A percentile compares a stretch with the other conserved stretches of the same genome.
Conservation (phyloP, 257 asterid genomes). For the Plantago elongata region DNA sequence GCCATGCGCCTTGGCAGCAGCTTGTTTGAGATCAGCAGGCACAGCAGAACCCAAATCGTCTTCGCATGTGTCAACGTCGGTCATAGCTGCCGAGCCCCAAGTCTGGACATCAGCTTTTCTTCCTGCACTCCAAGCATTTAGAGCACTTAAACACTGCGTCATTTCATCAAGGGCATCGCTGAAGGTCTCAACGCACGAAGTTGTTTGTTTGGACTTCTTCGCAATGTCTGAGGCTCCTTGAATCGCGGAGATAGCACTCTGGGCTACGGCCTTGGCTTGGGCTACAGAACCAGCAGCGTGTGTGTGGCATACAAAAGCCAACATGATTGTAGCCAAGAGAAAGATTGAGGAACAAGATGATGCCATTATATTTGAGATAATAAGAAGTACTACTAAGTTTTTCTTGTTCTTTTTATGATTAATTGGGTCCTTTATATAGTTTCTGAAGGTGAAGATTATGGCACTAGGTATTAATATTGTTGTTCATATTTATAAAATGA, state of each 20-base stretch:
- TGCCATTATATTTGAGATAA: no score
- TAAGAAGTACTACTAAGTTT: no score
- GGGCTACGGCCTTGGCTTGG: slow-evolving; percentile 1
- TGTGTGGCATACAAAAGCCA: not conserved
- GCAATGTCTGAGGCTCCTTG: not conserved
- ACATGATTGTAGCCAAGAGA: slow-evolving; percentile 8
- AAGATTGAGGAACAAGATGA: not conserved
- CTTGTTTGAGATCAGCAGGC: slow-evolving; percentile 21
- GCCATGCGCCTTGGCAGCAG: slow-evolving; percentile 8
- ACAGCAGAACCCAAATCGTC: slow-evolving; percentile 3
- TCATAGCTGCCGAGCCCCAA: slow-evolving; percentile 22
- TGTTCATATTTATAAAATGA: no score
- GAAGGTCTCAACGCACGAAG: slow-evolving; percentile 20
- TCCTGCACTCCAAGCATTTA: not conserved
- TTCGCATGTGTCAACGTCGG: slow-evolving; percentile 23
- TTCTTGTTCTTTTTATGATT: no score
- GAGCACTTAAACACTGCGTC: not conserved
- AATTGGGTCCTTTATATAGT: not conserved
- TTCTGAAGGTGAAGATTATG: not conserved
- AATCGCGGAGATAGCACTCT: not conserved
- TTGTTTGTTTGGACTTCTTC: not conserved
- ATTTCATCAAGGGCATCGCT: slow-evolving; percentile 8
- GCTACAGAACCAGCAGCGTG: slow-evolving; percentile 19
- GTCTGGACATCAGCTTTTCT: not conserved
- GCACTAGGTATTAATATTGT: no score